phyloP scores from a whole-genome alignment of 1,284 basidiomycete genomes.

The Ganoderma lucidum region DNA sequence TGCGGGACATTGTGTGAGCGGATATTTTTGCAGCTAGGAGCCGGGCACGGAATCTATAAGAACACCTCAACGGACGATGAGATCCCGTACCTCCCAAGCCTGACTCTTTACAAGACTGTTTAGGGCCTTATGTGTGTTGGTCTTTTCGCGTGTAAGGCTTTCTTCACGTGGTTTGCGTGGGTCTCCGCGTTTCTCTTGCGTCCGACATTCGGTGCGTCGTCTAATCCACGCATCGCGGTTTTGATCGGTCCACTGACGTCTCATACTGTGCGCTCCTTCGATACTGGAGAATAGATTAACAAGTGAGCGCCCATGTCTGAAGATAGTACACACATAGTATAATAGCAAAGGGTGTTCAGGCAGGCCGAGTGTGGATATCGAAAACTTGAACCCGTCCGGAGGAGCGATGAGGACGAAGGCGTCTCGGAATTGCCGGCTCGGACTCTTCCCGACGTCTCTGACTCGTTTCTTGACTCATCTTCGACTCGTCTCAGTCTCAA shows the following conservation, averaged over 20 bases:
- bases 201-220: not conserved
- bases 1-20: conserved; percentile 36
- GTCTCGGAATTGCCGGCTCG: no score
- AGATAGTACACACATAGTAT: no score
- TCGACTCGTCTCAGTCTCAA: no score
- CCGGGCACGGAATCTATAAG: no score
- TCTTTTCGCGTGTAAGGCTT: not conserved
- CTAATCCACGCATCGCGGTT: not conserved
- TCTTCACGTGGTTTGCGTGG: not conserved
- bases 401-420: no score
- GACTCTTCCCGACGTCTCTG: no score
- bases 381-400: no score
- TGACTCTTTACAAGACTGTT: not conserved
- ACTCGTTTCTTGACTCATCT: no score
- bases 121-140: not conserved
- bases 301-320: no score
- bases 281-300: no score
- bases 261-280: not conserved
- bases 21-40: not conserved
- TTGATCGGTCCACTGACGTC: not conserved
- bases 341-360: no score
- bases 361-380: no score
- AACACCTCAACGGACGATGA: not conserved
- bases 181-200: not conserved
- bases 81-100: not conserved